Evolutionary conservation across 495 filamentous ascomycete species (phyloP).

Genomic region (Entonaema liquescens): DNA sequence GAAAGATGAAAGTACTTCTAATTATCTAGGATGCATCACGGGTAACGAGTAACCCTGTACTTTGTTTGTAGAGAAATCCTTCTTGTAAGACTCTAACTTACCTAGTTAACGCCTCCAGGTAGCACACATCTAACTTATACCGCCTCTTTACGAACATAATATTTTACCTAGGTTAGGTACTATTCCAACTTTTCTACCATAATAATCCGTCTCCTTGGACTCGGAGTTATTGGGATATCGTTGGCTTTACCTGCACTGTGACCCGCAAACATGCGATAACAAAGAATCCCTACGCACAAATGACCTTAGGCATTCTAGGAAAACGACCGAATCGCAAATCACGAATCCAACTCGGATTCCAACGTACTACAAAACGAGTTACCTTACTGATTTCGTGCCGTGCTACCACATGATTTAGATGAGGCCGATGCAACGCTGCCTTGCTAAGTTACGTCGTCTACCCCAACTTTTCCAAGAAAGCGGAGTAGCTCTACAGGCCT

Average conservation of each 20-base stretch:
- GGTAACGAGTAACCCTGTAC: neutral
- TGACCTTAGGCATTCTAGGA: slow-evolving; percentile 21
- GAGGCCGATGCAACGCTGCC: slow-evolving; percentile 33
- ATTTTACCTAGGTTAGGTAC: neutral
- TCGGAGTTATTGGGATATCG: slow-evolving; percentile 1
- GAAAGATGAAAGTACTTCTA: neutral
- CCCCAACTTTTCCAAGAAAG: slow-evolving; percentile 49
- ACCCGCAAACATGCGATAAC: slow-evolving; percentile 37
- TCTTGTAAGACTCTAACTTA: slow-evolving; percentile 17
- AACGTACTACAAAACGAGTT: slow-evolving; percentile 33
- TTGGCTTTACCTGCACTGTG: slow-evolving; percentile 13
- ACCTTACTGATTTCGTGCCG: slow-evolving; percentile 39
- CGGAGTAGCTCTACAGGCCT: slow-evolving; percentile 43
- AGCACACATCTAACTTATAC: slow-evolving; percentile 12
- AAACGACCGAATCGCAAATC: slow-evolving; percentile 23
- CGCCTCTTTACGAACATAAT: slow-evolving; percentile 19
- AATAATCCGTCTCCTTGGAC: slow-evolving; percentile 28
- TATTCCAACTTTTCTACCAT: slow-evolving; percentile 13
- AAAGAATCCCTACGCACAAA: slow-evolving; percentile 15
- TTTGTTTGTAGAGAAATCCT: slow-evolving; percentile 11
- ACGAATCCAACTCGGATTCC: slow-evolving; percentile 7
- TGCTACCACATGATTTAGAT: slow-evolving; percentile 37
- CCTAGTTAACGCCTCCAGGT: neutral
- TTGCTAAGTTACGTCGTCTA: slow-evolving; percentile 37
- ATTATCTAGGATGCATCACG: neutral